Evolutionary conservation across 352 stramenopile species (phyloP).

Genomic region (Globisporangium viniferum): DNA sequence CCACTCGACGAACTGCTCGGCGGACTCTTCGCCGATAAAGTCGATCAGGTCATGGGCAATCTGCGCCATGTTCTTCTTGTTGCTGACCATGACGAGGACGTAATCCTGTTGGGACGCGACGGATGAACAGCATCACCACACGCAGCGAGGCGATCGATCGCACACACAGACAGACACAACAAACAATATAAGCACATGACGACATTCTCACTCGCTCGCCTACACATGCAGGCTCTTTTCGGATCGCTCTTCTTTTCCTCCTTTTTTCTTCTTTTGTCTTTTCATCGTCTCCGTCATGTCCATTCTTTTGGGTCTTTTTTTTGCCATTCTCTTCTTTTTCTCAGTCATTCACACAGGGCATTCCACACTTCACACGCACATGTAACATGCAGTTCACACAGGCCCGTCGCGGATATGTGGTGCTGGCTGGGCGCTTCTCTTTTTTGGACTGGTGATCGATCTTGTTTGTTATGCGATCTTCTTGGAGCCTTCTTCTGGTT

Average conservation of each 20-base stretch:
- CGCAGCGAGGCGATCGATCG: conserved; percentile 8
- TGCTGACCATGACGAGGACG: conserved; percentile 83
- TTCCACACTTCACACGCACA: not conserved
- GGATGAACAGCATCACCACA: conserved; percentile 6
- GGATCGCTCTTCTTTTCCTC: conserved; percentile 14
- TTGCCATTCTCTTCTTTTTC: conserved; percentile 4
- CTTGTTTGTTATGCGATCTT: not conserved
- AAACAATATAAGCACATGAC: conserved; percentile 23
- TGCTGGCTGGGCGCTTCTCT: not conserved
- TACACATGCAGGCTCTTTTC: conserved; percentile 15
- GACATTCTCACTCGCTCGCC: conserved; percentile 11
- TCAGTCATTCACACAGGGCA: conserved; percentile 8
- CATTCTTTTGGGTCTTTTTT: conserved; percentile 13
- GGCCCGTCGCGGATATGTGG: not conserved
- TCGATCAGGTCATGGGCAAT: conserved; percentile 80
- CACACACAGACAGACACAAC: conserved; percentile 33
- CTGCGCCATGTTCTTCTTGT: conserved; percentile 85
- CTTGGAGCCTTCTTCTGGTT: not conserved
- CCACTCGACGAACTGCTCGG: conserved; percentile 71
- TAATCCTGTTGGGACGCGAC: conserved; percentile 58
- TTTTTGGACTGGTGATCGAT: not conserved
- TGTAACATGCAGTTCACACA: conserved; percentile 5
- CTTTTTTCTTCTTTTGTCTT: conserved; percentile 5
- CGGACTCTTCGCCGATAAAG: conserved; percentile 80
- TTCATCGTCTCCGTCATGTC: conserved; percentile 2